phyloP scores from a whole-genome alignment of 2,329 filamentous ascomycete genomes.

The Podosphaera fusca region DNA sequence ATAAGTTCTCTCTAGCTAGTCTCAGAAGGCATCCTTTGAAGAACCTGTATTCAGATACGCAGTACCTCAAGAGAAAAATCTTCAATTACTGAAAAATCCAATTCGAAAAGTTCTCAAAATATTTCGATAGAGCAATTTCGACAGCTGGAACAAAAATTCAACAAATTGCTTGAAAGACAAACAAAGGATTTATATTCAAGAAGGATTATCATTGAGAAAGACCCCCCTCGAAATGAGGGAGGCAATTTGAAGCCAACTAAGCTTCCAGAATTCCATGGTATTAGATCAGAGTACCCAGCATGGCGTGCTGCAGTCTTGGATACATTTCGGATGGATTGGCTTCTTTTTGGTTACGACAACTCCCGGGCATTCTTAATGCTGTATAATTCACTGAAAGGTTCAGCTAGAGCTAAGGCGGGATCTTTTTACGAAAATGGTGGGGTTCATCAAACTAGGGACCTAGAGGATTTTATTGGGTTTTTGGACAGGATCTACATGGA shows the following conservation, averaged over 20 bases:
- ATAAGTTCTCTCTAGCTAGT: too few relatives aligned
- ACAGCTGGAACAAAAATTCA: too few relatives aligned
- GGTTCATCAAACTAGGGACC: neutral
- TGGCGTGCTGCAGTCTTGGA: neutral
- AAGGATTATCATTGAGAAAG: neutral
- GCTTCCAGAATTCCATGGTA: neutral
- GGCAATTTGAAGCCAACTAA: neutral
- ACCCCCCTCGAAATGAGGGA: neutral
- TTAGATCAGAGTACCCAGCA: neutral
- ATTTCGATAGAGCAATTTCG: too few relatives aligned
- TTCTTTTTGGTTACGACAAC: neutral
- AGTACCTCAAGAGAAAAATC: too few relatives aligned
- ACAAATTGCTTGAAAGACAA: too few relatives aligned
- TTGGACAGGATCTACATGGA: neutral
- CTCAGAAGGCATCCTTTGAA: too few relatives aligned
- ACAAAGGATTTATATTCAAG: too few relatives aligned
- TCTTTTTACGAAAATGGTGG: neutral
- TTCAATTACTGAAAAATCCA: too few relatives aligned
- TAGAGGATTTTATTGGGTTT: slow-evolving; percentile 1
- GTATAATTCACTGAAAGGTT: neutral
- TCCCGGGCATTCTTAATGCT: neutral
- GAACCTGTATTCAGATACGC: too few relatives aligned
- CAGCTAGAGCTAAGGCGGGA: neutral
- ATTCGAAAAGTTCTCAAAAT: too few relatives aligned
- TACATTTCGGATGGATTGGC: neutral